Evolutionary conservation across 331 rosid genomes (phyloP).

Genomic region (Erythrophleum ivorense): DNA sequence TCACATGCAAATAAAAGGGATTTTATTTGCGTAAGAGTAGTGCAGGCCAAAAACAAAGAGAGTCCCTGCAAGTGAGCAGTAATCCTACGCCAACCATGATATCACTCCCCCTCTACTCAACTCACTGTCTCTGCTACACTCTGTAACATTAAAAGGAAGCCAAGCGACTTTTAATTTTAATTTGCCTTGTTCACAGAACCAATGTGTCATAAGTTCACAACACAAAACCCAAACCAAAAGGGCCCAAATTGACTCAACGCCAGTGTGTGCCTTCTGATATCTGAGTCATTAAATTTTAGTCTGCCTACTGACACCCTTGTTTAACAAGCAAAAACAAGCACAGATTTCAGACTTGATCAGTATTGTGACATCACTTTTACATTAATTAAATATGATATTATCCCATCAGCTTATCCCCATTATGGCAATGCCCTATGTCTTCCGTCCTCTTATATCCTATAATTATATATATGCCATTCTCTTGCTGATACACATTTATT

Average conservation of each 20-base stretch:
- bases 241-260: constrained; percentile 27
- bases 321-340: constrained; percentile 50
- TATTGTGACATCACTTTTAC: constrained; percentile 40
- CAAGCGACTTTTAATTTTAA: background rate
- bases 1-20: background rate
- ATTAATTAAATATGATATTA: background rate
- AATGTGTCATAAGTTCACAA: background rate
- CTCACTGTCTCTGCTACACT: constrained; percentile 3
- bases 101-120: constrained; percentile 27
- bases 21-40: background rate
- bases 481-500: constrained; percentile 10
- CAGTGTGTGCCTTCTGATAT: constrained; percentile 19
- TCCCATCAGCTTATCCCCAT: background rate
- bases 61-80: constrained; percentile 24
- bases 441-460: background rate
- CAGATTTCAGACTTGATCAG: constrained; percentile 6
- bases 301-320: constrained; percentile 49
- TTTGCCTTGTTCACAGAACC: constrained; percentile 30
- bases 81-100: constrained; percentile 42
- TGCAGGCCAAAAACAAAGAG: constrained; percentile 14
- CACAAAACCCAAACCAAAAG: background rate
- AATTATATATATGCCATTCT: constrained; percentile 1
- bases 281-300: background rate
- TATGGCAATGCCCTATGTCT: constrained; percentile 3
- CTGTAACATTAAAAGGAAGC: background rate